phyloP scores from a whole-genome alignment of 2,329 filamentous ascomycete species.

The Trematosphaeria pertusa region DNA sequence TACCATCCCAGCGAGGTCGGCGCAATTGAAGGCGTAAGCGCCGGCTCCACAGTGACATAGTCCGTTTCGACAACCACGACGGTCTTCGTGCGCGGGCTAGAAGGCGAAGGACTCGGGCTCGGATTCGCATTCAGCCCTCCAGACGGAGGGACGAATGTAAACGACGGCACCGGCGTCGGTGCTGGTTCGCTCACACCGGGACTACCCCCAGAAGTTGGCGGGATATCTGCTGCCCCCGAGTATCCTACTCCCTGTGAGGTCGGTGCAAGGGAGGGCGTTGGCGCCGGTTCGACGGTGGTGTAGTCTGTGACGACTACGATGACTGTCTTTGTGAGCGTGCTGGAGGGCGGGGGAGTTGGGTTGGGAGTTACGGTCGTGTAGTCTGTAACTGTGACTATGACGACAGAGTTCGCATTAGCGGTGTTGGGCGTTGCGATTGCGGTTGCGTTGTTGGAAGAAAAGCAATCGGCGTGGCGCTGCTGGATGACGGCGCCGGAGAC shows the following conservation, averaged over 20 bases:
- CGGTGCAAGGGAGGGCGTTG: not conserved
- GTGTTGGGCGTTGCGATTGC: not conserved
- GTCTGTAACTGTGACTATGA: slow-evolving; percentile 11
- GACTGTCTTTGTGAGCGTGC: not conserved
- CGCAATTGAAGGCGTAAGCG: not conserved
- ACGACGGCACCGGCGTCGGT: not conserved
- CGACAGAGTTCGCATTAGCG: not conserved
- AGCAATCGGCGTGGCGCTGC: slow-evolving; percentile 1
- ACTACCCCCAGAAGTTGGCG: not conserved
- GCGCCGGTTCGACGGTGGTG: not conserved
- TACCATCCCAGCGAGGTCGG: not conserved
- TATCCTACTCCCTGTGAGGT: not conserved
- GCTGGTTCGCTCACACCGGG: not conserved
- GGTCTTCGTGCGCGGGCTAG: not conserved
- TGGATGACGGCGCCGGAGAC: slow-evolving; percentile 10
- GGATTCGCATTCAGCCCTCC: too few relatives aligned
- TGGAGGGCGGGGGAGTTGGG: not conserved
- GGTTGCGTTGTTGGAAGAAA: not conserved
- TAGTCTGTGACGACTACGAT: not conserved
- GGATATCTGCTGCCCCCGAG: too few relatives aligned
- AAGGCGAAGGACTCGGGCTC: too few relatives aligned
- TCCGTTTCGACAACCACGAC: not conserved
- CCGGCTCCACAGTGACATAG: not conserved
- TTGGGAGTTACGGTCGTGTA: slow-evolving; percentile 9
- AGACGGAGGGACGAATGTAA: too few relatives aligned